These are phyloP conservation scores for Salix suchowensis DNA, from an alignment of 345 rosid genomes.

Conservation along the genomic window DNA sequence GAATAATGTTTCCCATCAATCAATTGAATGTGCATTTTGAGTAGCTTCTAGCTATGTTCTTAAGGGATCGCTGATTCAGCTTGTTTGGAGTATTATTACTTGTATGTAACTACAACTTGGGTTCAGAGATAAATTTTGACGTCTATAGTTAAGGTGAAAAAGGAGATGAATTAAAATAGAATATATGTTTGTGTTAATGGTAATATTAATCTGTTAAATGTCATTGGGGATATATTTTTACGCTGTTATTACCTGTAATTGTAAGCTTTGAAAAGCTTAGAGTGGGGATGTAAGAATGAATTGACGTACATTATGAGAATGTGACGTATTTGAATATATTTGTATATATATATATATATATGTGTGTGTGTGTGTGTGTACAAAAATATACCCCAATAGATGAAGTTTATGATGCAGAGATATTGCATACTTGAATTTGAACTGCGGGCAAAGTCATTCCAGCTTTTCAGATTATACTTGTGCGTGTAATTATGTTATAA, in stretches of 20 bases:
- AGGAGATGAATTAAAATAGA: background rate
- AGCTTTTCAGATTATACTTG: no score
- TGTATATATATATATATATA: no score
- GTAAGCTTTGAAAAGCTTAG: conserved; percentile 14
- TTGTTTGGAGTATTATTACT: background rate
- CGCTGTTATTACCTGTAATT: background rate
- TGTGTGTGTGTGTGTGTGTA: no score
- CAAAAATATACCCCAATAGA: background rate
- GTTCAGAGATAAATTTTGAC: background rate
- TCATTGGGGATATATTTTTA: background rate
- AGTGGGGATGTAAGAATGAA: conserved; percentile 14
- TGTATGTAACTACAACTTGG: background rate
- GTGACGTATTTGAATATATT: background rate
- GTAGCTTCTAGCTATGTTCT: background rate
- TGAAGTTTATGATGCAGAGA: background rate
- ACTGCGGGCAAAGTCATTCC: no score
- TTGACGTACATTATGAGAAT: background rate
- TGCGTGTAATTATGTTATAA: no score
- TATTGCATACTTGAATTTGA: no score
- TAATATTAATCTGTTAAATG: background rate
- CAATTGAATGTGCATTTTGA: background rate
- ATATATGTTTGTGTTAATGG: background rate
- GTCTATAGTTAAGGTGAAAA: background rate
- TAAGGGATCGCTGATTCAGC: background rate
- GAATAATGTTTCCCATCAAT: background rate